Evolutionary conservation across 1,284 basidiomycete species (phyloP).

Genomic region (Cutaneotrichosporon arboriforme): DNA sequence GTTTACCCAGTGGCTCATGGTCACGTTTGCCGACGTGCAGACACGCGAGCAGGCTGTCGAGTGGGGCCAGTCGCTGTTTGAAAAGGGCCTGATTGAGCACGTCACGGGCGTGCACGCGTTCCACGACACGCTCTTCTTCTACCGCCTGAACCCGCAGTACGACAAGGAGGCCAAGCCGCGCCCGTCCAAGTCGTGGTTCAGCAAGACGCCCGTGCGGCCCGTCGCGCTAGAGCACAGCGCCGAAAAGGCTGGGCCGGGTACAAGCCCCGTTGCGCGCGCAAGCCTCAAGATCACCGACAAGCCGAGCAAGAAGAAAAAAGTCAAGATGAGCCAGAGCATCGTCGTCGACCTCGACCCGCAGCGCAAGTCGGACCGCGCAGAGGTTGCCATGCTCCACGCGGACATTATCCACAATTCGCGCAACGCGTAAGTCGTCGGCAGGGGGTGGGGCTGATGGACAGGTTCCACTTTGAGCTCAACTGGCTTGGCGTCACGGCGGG

Average conservation of each 20-base stretch:
- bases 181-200: constrained; percentile 35
- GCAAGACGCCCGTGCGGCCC: constrained; percentile 14
- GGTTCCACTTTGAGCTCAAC: constrained; percentile 90
- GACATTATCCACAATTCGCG: constrained; percentile 87
- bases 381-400: constrained; percentile 78
- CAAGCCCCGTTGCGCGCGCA: constrained; percentile 1
- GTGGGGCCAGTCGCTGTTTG: constrained; percentile 66
- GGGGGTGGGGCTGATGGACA: constrained; percentile 13
- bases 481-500: constrained; percentile 96
- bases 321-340: constrained; percentile 73
- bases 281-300: constrained; percentile 13
- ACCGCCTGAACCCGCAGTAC: constrained; percentile 71
- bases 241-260: constrained; percentile 5
- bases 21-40: constrained; percentile 77
- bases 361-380: constrained; percentile 77
- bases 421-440: constrained; percentile 54
- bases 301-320: constrained; percentile 58
- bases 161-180: constrained; percentile 21
- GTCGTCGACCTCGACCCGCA: constrained; percentile 77
- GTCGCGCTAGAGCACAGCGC: too few species aligned
- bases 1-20: constrained; percentile 77
- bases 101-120: constrained; percentile 70
- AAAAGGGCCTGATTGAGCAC: constrained; percentile 75
- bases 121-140: constrained; percentile 76
- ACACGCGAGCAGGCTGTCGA: constrained; percentile 71